phyloP scores from a whole-genome alignment of 805 yeast species.

The Candida andamanensis region DNA sequence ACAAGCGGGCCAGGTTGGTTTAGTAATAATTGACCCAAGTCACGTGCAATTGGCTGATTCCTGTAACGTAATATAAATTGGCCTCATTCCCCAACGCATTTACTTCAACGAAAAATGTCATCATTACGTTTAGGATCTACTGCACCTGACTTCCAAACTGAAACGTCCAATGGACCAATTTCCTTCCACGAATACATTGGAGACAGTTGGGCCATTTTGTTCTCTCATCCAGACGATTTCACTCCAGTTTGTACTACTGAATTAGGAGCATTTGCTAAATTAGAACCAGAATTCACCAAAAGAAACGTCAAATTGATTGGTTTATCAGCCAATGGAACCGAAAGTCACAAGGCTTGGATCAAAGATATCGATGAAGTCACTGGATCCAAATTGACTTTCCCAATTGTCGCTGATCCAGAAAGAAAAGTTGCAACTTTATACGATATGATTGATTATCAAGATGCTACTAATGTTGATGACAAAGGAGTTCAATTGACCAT shows the following conservation, averaged over 20 bases:
- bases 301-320: conserved; percentile 88
- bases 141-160: conserved; percentile 86
- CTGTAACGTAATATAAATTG: conserved; percentile 1
- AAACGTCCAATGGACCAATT: conserved; percentile 76
- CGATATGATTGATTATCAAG: conserved; percentile 71
- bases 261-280: conserved; percentile 86
- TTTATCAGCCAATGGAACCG: conserved; percentile 78
- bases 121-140: conserved; percentile 46
- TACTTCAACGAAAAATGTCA: conserved; percentile 3
- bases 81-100: neutral
- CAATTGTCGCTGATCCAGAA: conserved; percentile 83
- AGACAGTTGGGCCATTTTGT: conserved; percentile 80
- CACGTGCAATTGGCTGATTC: conserved; percentile 10
- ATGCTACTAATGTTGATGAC: conserved; percentile 60
- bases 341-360: conserved; percentile 80
- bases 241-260: conserved; percentile 97
- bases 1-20: too few relatives aligned
- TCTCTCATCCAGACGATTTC: conserved; percentile 95
- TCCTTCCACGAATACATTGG: conserved; percentile 86
- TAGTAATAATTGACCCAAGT: conserved; percentile 6
- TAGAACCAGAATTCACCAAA: conserved; percentile 82
- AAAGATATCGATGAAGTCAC: conserved; percentile 86
- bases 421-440: conserved; percentile 71
- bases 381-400: conserved; percentile 74
- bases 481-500: conserved; percentile 79